Evolutionary conservation across 768 basidiomycete genomes (phyloP), one percentile per base, ranked within the genome.

Genomic region (Lactifluus subvellereus): DNA sequence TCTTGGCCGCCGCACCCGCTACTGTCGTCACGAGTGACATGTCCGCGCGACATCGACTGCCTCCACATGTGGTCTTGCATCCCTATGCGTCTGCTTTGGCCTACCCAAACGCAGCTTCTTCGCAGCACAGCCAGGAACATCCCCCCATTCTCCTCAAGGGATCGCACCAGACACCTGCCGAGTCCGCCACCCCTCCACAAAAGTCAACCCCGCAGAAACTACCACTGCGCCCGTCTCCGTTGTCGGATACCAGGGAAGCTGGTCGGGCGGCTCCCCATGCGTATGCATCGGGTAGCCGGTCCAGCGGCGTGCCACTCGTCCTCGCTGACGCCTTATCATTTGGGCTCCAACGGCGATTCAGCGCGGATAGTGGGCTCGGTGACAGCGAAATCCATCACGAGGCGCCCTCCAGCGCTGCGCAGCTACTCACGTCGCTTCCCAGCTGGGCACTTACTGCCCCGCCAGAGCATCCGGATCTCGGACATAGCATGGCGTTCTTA

Each of bases 281-380:
- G 13, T 68, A 68, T 27, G 67, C 67, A 4, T 52, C 35, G 6
- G 47, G 55, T 20, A 48, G 54, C 38, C 49, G 55, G 8, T 37
- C 43, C 52, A 58, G 58, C 18, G 55, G 65, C 9, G 65, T 33
- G 14, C 61, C 67, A 30, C 81, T 84, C 45, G 85, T 83, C 11
- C 79, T 89, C 8, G 86, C 82, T 9, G 86, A 88, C 63, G 82
- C 84, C 18, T 76, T 91, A 40, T 80, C 79, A 2, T 80, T 81
- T 67, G 72, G 69, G 75, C 80, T 61, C 74, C 75, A 48, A 63
- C 66, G 71, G 66, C 50, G 60, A 40, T 52, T 60, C 16, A 76
- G 74, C 57, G 64, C 64, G 3, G 80, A 82, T 60, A 82, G 80
- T 53, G 83, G 80, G 7, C 66, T 80, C 32, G 81, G 79, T 30